Base-by-base conservation (phyloP, 2,329 filamentous ascomycete genomes). In the Stenocarpella maydis region DNA sequence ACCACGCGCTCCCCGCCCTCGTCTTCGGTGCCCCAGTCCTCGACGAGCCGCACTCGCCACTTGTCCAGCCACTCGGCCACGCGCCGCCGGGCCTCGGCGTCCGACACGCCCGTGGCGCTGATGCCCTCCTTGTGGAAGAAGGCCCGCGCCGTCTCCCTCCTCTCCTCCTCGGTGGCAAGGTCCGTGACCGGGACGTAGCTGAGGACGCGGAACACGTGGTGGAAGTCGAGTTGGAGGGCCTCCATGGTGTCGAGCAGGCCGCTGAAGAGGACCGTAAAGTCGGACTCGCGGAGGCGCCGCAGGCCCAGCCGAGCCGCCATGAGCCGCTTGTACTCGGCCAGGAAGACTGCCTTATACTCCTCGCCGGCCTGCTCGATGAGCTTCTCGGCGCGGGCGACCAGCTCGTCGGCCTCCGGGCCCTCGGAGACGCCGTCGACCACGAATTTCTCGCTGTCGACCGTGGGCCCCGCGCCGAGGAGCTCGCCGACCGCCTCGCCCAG, bases 401-500 rank as follows among this genome's bases (percentile, higher is more conserved):
- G 82, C n/a, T 87, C 86, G 1, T 90, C 85, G 3, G 90, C 89
- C 67, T 89, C 87, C 1, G 63, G 43, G n/a, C 88, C 89, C 77
- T 93, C 86, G 5, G 78, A 75, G 2, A 97, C 88, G 1, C 95
- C 95, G 17, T 93, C 86, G 10, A 88, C 84, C 6, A 92, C 81
- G 75, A 97, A 98, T 1, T 83, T 83, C 1, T 87, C 80, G 14
- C 91, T 87, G 75, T 99, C 95, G 39, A 95, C 90, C 45, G 84
- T 82, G 1, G 85, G 80, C 0, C 92, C 95, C 0, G 91, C 88
- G 21, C 95, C 96, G 68, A 99, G 89, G 1, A 97, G 84, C 80
- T 98, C 96, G 24, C 94, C 96, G 0, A 99, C 78, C 0, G 92
- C 88, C 81, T 99, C 96, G 69, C 94, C 96, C 0, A 99, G 87